Evolutionary conservation across 2,329 filamentous ascomycete species (phyloP), one percentile per base, ranked within the genome.

Genomic region (Neoscytalidium dimidiatum): DNA sequence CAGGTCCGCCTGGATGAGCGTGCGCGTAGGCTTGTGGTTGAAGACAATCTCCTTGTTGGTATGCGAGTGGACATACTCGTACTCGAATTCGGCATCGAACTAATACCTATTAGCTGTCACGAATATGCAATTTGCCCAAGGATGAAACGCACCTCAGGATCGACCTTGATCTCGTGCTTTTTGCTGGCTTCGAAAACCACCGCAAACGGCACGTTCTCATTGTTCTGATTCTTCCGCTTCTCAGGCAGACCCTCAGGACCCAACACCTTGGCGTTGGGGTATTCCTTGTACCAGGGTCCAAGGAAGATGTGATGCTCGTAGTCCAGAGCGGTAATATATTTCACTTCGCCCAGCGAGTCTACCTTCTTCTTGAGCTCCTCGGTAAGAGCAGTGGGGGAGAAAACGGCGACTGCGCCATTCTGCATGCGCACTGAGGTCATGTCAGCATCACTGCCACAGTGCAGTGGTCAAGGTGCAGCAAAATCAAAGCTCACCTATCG

Each of bases 261-360:
- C 71, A 98, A 86, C 53, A 99, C 84, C 71, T 89, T 88, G 33
- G 94, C 94, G 46, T 85, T 77, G 0, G 94, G 94, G 75, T 87
- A 98, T 28, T 87, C 91, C 56, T 85, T 81, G 72, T 91, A 88
- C 94, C 95, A 99, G 56, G 92, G 84, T 0, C 91, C 90, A 62
- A 99, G 77, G 82, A 95, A 96, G 75, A 99, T 92, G 84, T 99
- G 95, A 79, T 99, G 95, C 81, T 99, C 93, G 61, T 92, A 84
- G 77, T 99, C 95, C 1, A 90, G 87, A 0, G 95, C 94, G 28
- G 94, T 83, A 69, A 99, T 89, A 83, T 98, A 98, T 69, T 85
- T 86, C 60, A 97, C 87, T 46, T 87, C 84, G 57, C 89, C 88
- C 64, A 83, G 66, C 29, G 81, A 76, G n/a, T 87, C 82, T 21